Percentiles rank a stretch among this genome's conserved stretches.
Conservation (phyloP, 2,329 filamentous ascomycete species). For the Thermothelomyces thermophilus region DNA sequence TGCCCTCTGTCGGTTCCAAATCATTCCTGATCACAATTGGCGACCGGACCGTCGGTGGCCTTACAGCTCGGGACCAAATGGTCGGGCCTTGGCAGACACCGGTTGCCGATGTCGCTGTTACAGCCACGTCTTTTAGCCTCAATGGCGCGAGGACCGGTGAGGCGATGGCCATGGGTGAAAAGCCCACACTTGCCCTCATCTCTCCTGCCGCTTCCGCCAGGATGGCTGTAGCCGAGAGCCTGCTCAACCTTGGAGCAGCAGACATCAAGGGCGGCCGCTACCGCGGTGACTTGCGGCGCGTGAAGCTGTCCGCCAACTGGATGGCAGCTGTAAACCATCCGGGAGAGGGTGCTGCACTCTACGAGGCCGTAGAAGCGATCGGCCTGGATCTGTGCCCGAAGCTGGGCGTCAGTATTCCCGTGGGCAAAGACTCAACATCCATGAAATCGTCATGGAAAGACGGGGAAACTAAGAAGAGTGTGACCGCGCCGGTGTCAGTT, state of each 20-base stretch:
- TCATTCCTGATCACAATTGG: constrained; percentile 96
- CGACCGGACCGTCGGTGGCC: constrained; percentile 83
- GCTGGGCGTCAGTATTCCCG: constrained; percentile 87
- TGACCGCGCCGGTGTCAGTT: constrained; percentile 85
- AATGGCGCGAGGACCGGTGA: constrained; percentile 67
- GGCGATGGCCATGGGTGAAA: constrained; percentile 97
- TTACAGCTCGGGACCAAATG: constrained; percentile 88
- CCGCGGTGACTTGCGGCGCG: constrained; percentile 65
- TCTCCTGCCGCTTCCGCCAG: constrained; percentile 83
- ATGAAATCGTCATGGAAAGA: constrained; percentile 98
- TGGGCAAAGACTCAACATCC: constrained; percentile 96
- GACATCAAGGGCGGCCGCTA: constrained; percentile 40
- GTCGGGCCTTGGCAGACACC: constrained; percentile 95
- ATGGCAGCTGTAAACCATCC: constrained; percentile 95
- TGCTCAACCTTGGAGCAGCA: constrained; percentile 86
- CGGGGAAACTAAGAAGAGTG: constrained; percentile 70
- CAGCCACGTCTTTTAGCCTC: constrained; percentile 68
- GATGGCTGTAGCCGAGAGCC: constrained; percentile 91
- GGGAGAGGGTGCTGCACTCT: constrained; percentile 85
- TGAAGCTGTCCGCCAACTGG: constrained; percentile 95
- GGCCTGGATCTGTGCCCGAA: constrained; percentile 87
- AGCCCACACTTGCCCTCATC: constrained; percentile 81
- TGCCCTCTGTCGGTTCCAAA: constrained; percentile 93
- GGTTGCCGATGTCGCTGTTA: constrained; percentile 90
- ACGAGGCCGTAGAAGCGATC: constrained; percentile 88